A percentile compares a stretch with the other conserved stretches of the same genome.
These are phyloP conservation scores for Leishmania braziliensis DNA, from an alignment of 208 protist species.

Conservation along the genomic window DNA sequence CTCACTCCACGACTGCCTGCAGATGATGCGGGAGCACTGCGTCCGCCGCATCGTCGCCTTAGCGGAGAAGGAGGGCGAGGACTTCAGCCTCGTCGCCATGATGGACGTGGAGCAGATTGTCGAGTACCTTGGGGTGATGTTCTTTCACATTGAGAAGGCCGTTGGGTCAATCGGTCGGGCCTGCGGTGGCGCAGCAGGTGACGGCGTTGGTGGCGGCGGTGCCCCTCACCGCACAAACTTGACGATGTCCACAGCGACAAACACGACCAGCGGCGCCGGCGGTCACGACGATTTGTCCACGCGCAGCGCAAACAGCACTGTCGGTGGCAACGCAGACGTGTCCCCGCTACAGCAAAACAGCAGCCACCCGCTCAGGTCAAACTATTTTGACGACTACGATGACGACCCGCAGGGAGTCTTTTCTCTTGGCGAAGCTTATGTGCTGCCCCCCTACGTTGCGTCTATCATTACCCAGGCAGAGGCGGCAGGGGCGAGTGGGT, in stretches of 20 bases:
- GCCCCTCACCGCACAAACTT: constrained; percentile 20
- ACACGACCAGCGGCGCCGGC: constrained; percentile 14
- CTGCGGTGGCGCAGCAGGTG: constrained; percentile 1
- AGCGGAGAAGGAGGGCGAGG: constrained; percentile 71
- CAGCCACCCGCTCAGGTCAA: constrained; percentile 17
- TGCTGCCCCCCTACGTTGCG: constrained; percentile 66
- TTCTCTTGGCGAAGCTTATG: constrained; percentile 37
- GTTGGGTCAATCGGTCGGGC: constrained; percentile 21
- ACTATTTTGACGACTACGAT: constrained; percentile 31
- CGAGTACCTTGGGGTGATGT: constrained; percentile 77
- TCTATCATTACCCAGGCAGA: constrained; percentile 53
- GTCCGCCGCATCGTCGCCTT: constrained; percentile 71
- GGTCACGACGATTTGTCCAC: constrained; percentile 10
- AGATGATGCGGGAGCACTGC: constrained; percentile 52
- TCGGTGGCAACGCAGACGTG: constrained; percentile 13
- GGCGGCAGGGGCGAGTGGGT: constrained; percentile 30
- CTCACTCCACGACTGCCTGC: constrained; percentile 70
- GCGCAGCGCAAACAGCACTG: constrained; percentile 27
- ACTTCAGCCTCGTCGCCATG: constrained; percentile 68
- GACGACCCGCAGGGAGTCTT: constrained; percentile 36
- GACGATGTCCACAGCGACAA: constrained; percentile 14
- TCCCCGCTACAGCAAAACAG: constrained; percentile 10
- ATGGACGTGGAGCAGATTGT: constrained; percentile 87
- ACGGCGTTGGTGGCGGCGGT: background rate
- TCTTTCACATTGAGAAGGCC: constrained; percentile 74